Evolutionary conservation across 1,284 basidiomycete species (phyloP), one percentile per base, ranked within the genome.

Genomic region (Leccinum angustisporum): DNA sequence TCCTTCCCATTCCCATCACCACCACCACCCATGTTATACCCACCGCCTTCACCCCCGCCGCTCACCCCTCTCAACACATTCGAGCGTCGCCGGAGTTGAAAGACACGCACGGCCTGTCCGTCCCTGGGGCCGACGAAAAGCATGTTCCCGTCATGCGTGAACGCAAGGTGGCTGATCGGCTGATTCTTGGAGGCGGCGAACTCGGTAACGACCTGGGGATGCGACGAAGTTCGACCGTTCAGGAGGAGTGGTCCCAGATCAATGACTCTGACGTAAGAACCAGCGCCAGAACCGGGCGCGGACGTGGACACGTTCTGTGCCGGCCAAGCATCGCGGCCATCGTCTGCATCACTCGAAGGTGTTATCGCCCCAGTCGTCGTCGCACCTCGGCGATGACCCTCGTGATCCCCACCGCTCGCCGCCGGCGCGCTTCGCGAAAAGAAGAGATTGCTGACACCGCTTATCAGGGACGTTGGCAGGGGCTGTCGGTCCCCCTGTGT

Each of bases 401-500:
- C 56, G 54, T 65, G 62, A 33, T 68, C 61, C 52, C 66, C 68
- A 6, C 71, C 25, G 13, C 65, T 75, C 33, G 75, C 77, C 33
- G 82, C 81, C 14, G 88, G 88, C 1, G 87, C 86, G 66, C 87
- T 88, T 68, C 83, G 78, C 43, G 87, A 90, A 70, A 87, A 85
- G 69, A 85, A 82, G 43, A 66, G 58, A 50, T 71, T 65, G 58
- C 69, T 60, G 14, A 70, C 67, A 27, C 70, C 70, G 25, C 65
- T 61, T 56, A 67, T 67, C 36, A 66, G 58, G 55, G 66, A 66
- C 18, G 65, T 5, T 18, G 59, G 59, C 9, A 54, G 54, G 13
- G 11, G 48, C 1, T 51, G 21, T 36, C 59, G 67, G 11, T 61
- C 65, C 33, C 58, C 63, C 52, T 66, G 63, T 57, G 65, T 54